Evolutionary conservation across 768 basidiomycete genomes (phyloP).

Genomic region (Boletellus ananas): DNA sequence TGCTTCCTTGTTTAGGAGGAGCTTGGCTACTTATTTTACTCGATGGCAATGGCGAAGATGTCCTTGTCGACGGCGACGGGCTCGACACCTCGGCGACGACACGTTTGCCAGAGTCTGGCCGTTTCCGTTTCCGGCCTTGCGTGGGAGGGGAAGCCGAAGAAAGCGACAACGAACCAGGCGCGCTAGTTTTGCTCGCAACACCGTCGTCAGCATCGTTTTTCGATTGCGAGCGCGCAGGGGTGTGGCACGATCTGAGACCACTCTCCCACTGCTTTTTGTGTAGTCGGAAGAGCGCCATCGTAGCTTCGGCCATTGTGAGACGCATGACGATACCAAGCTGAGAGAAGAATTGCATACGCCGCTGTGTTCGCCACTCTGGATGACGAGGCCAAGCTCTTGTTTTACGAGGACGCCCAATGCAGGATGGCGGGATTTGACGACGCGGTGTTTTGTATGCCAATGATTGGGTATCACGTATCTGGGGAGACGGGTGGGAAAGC

Average conservation of each 20-base stretch:
- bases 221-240: background rate
- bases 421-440: constrained; percentile 60
- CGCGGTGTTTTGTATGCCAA: constrained; percentile 55
- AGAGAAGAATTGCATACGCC: constrained; percentile 52
- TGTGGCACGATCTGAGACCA: constrained; percentile 28
- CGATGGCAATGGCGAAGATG: background rate
- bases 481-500: constrained; percentile 63
- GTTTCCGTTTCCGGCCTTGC: constrained; percentile 16
- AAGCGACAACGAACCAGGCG: background rate
- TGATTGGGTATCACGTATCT: constrained; percentile 67
- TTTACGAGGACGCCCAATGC: constrained; percentile 77
- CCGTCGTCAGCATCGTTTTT: background rate
- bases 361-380: constrained; percentile 87
- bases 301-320: constrained; percentile 41
- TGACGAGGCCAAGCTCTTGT: constrained; percentile 72
- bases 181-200: background rate
- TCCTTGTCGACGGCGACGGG: background rate
- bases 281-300: constrained; percentile 89
- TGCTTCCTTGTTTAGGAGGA: background rate
- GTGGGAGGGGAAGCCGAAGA: background rate
- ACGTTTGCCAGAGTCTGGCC: background rate
- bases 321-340: background rate
- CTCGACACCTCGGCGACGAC: background rate
- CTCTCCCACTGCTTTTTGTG: constrained; percentile 83
- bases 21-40: background rate